Evolutionary conservation across 495 filamentous ascomycete genomes (phyloP).

Genomic region (Neurospora sublineolata): DNA sequence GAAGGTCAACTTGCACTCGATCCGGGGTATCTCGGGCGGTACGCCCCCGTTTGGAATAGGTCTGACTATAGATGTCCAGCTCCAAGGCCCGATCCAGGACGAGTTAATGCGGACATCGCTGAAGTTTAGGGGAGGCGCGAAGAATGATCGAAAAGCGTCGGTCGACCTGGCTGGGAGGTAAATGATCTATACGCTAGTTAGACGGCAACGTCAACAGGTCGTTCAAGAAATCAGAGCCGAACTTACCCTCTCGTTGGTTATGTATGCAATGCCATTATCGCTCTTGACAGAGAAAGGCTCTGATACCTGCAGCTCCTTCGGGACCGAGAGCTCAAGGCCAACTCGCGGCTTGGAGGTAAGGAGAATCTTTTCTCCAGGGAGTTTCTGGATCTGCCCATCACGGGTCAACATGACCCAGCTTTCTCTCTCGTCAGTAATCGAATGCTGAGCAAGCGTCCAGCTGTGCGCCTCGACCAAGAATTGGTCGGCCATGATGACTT

Average conservation of each 20-base stretch:
- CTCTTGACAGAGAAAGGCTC: slow-evolving; percentile 36
- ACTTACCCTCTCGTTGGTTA: slow-evolving; percentile 83
- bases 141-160: slow-evolving; percentile 71
- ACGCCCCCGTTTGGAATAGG: slow-evolving; percentile 81
- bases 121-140: slow-evolving; percentile 72
- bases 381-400: slow-evolving; percentile 38
- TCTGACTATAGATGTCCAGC: slow-evolving; percentile 69
- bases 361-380: slow-evolving; percentile 36
- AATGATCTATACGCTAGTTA: slow-evolving; percentile 50
- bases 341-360: slow-evolving; percentile 34
- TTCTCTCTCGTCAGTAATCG: slow-evolving; percentile 32
- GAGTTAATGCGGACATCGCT: slow-evolving; percentile 82
- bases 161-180: slow-evolving; percentile 69
- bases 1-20: slow-evolving; percentile 78
- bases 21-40: slow-evolving; percentile 54
- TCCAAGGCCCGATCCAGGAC: slow-evolving; percentile 93
- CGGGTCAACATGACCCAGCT: slow-evolving; percentile 44
- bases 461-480: slow-evolving; percentile 35
- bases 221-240: neutral
- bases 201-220: neutral
- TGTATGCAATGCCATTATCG: slow-evolving; percentile 47
- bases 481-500: slow-evolving; percentile 28
- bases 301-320: slow-evolving; percentile 30
- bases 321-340: slow-evolving; percentile 32
- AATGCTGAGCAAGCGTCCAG: slow-evolving; percentile 18